Evolutionary conservation across 2,329 filamentous ascomycete genomes (phyloP).

Genomic region (Trichoderma pleuroti): DNA sequence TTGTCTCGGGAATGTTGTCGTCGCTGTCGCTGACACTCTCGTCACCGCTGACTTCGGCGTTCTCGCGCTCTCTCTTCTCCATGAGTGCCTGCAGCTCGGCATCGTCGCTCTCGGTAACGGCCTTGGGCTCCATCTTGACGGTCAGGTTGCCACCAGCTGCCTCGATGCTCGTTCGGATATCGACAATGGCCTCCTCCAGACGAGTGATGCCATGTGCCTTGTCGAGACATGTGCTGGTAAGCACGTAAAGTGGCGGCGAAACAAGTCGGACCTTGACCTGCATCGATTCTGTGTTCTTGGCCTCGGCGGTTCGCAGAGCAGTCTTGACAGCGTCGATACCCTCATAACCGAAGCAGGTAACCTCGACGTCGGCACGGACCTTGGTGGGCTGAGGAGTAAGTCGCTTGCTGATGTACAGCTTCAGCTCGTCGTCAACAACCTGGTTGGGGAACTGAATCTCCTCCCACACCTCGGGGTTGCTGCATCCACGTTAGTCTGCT

Average conservation of each 20-base stretch:
- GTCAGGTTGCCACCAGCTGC: constrained; percentile 73
- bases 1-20: constrained; percentile 59
- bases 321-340: constrained; percentile 98
- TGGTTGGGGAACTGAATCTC: constrained; percentile 87
- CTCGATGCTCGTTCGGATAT: constrained; percentile 78
- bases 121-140: constrained; percentile 98
- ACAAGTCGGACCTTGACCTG: constrained; percentile 98
- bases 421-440: constrained; percentile 81
- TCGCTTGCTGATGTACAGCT: constrained; percentile 94
- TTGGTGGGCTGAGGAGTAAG: constrained; percentile 98
- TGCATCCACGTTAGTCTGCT: constrained; percentile 35
- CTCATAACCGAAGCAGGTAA: constrained; percentile 92
- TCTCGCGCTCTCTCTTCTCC: constrained; percentile 98
- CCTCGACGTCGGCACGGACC: constrained; percentile 95
- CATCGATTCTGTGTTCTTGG: constrained; percentile 84
- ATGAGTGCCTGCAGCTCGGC: constrained; percentile 95
- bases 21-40: constrained; percentile 95
- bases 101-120: constrained; percentile 97
- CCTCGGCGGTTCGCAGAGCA: constrained; percentile 86
- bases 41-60: constrained; percentile 95
- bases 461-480: constrained; percentile 93
- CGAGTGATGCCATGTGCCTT: constrained; percentile 81
- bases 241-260: constrained; percentile 93
- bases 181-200: constrained; percentile 84
- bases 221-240: constrained; percentile 93